Evolutionary conservation across 306 rosid genomes (phyloP).

Genomic region (Vicia villosa): DNA sequence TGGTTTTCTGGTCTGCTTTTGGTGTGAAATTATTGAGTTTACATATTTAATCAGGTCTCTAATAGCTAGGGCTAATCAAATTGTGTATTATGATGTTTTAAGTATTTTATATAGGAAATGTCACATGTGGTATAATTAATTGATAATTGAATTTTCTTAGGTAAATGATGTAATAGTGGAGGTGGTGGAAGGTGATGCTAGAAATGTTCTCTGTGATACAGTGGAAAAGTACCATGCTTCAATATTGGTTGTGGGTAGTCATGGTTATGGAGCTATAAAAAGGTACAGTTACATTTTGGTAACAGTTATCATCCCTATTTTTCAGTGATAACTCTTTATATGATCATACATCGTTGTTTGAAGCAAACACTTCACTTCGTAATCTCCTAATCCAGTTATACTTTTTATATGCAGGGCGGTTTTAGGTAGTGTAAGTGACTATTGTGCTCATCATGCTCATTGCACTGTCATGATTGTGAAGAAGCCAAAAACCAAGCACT

Average conservation of each 20-base stretch:
- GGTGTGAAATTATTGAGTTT: background rate
- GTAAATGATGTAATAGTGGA: constrained; percentile 47
- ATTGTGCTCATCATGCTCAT: constrained; percentile 80
- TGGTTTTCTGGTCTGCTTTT: constrained; percentile 15
- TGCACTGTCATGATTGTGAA: constrained; percentile 78
- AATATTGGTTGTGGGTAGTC: constrained; percentile 76
- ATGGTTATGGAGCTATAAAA: constrained; percentile 79
- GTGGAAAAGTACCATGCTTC: constrained; percentile 72
- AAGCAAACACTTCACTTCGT: constrained; percentile 1
- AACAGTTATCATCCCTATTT: background rate
- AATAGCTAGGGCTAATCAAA: background rate
- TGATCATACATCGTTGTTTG: background rate
- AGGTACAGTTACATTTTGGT: constrained; percentile 45
- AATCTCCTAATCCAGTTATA: constrained; percentile 28
- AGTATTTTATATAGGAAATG: background rate
- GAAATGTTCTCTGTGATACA: constrained; percentile 69
- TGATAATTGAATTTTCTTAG: constrained; percentile 41
- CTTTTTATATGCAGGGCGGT: constrained; percentile 60
- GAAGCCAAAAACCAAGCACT: constrained; percentile 65
- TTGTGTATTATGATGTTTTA: background rate
- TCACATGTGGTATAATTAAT: background rate
- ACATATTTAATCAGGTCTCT: constrained; percentile 10
- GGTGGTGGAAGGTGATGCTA: constrained; percentile 71
- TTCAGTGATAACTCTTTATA: background rate
- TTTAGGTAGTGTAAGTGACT: constrained; percentile 85